Evolutionary conservation across 495 filamentous ascomycete species (phyloP), one percentile per base, ranked within the genome.

Genomic region (Parathielavia hyrcaniae): DNA sequence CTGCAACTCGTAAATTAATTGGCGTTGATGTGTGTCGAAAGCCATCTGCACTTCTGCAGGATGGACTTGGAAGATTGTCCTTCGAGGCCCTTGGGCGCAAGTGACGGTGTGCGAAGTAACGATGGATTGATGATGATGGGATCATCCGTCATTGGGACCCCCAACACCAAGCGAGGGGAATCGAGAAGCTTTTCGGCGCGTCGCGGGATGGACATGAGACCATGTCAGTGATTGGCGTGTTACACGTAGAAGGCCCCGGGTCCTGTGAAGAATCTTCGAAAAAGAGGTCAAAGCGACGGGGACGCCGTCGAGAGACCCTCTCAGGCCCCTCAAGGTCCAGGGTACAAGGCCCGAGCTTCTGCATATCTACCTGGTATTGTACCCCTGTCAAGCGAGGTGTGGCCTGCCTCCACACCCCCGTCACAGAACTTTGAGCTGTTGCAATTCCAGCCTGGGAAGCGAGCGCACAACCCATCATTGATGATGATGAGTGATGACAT

Each of bases 211-310:
- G 36, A 22, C 1, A 9, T 17, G 13, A 11, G 38, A 47, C 52
- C 53, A 59, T 56, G 54, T 58, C 34, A 44, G 38, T 63, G 59
- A 62, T 65, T 61, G 55, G 61, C 68, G 60, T 64, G 59, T 67
- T 67, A 62, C n/a, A n/a, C n/a, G n/a, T n/a, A n/a, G n/a, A n/a
- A n/a, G n/a, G n/a, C n/a, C n/a, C n/a, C n/a, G n/a, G 68, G 69
- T 68, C 53, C 61, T 66, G 53, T 61, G 63, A 65, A 58, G 69
- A 68, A 71, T 60, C 63, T 68, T 71, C 67, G 53, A 70, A 58
- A 17, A 61, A 57, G 66, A 67, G 67, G 67, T 63, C 65, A 55
- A 64, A 68, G 67, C 67, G 57, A 63, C 58, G 51, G 51, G 38
- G 51, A 57, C 13, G 23, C 47, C 56, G 50, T 17, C 50, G 49